A percentile compares a stretch with the other conserved stretches of the same genome.
phyloP scores from a whole-genome alignment of 345 rosid genomes.

The Citrus hindsii region DNA sequence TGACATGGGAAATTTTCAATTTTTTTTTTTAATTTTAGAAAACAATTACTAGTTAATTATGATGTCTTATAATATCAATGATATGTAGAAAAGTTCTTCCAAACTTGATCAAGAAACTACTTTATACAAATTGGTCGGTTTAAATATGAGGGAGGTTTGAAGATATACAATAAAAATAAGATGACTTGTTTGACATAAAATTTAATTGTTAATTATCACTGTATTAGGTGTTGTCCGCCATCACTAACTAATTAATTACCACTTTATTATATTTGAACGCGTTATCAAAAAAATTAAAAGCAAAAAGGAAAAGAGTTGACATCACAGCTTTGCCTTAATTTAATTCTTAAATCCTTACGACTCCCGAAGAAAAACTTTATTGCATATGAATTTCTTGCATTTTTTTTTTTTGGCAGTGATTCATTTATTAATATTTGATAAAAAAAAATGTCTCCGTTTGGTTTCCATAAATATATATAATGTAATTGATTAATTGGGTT shows the following conservation, averaged over 20 bases:
- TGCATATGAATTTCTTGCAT: too few relatives aligned
- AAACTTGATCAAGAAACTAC: not conserved
- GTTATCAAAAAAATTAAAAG: not conserved
- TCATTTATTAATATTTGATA: too few relatives aligned
- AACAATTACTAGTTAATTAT: not conserved
- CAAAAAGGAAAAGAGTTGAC: not conserved
- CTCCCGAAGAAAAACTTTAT: too few relatives aligned
- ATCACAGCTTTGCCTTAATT: not conserved
- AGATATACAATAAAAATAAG: too few relatives aligned
- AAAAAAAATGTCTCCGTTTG: not conserved
- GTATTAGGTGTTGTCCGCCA: slow-evolving; percentile 10
- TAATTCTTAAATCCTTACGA: not conserved
- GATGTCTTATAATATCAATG: not conserved
- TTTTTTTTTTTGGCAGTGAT: too few relatives aligned
- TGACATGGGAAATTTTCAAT: too few relatives aligned
- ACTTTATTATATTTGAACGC: not conserved
- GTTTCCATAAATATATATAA: not conserved
- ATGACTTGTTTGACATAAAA: not conserved
- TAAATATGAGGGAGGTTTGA: not conserved
- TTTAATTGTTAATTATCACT: not conserved
- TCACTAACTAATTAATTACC: slow-evolving; percentile 1
- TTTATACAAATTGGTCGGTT: slow-evolving; percentile 5
- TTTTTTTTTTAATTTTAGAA: not conserved
- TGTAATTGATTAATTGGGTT: not conserved
- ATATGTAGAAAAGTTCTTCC: not conserved